Evolutionary conservation across 2,329 filamentous ascomycete species (phyloP).

Genomic region (Colletotrichum somersetense): DNA sequence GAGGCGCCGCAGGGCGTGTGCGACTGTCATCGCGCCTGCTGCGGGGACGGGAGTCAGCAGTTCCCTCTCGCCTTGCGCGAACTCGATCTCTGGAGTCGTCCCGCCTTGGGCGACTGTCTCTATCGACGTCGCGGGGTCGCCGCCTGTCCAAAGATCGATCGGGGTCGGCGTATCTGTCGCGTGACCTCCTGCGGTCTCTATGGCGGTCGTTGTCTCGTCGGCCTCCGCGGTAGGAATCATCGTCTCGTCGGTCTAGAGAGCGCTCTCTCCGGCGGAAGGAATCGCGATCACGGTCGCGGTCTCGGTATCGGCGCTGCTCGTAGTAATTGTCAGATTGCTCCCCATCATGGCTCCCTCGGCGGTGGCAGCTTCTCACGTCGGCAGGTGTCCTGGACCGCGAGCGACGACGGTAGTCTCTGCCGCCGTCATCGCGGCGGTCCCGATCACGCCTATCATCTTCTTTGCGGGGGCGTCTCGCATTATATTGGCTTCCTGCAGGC

Average conservation of each 20-base stretch:
- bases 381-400: conserved; percentile 72
- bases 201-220: conserved; percentile 66
- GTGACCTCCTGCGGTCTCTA: conserved; percentile 74
- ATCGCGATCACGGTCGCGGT: conserved; percentile 66
- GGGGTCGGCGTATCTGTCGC: conserved; percentile 69
- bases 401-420: conserved; percentile 66
- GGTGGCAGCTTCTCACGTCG: conserved; percentile 65
- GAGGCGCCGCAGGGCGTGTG: conserved; percentile 63
- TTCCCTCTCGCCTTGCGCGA: conserved; percentile 75
- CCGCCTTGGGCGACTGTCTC: conserved; percentile 76
- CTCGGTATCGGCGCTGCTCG: conserved; percentile 70
- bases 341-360: conserved; percentile 41
- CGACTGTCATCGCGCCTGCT: conserved; percentile 75
- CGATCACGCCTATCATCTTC: conserved; percentile 70
- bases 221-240: conserved; percentile 72
- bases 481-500: conserved; percentile 88
- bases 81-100: conserved; percentile 79
- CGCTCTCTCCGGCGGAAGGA: conserved; percentile 76
- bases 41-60: conserved; percentile 77
- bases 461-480: conserved; percentile 76
- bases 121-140: conserved; percentile 69
- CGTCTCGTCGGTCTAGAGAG: conserved; percentile 75
- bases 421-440: conserved; percentile 63
- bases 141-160: conserved; percentile 68
- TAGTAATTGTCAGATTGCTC: conserved; percentile 56